phyloP scores from a whole-genome alignment of 495 filamentous ascomycete genomes.

The Recurvomyces mirabilis region DNA sequence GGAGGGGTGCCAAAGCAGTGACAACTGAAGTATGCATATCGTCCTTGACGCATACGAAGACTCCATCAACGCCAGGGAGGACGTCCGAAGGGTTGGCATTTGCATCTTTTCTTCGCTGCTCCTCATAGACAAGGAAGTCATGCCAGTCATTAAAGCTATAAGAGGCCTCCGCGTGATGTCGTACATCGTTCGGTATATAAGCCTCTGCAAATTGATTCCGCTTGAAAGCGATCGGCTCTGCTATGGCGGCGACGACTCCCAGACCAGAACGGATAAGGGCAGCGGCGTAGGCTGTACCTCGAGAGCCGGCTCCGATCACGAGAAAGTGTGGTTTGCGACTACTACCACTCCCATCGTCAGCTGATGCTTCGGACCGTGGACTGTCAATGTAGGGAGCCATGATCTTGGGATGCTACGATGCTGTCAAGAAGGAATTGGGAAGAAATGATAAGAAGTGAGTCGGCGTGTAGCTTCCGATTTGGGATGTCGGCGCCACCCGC shows the following conservation, averaged over 20 bases:
- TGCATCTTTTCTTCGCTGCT: slow-evolving; percentile 36
- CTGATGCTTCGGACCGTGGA: neutral
- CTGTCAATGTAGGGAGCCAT: slow-evolving; percentile 9
- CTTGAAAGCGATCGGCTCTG: slow-evolving; percentile 72
- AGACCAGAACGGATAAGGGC: slow-evolving; percentile 46
- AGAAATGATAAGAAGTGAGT: neutral
- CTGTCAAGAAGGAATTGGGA: too few relatives aligned
- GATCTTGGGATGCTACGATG: neutral
- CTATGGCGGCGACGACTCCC: slow-evolving; percentile 61
- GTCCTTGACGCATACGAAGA: slow-evolving; percentile 81
- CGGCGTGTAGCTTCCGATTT: slow-evolving; percentile 3
- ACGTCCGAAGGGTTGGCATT: slow-evolving; percentile 5
- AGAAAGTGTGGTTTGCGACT: slow-evolving; percentile 7
- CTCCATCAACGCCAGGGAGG: slow-evolving; percentile 50
- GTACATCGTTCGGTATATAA: too few relatives aligned
- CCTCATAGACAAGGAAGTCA: slow-evolving; percentile 57
- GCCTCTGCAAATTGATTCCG: slow-evolving; percentile 52
- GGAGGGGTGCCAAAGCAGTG: slow-evolving; percentile 51
- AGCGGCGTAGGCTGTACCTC: slow-evolving; percentile 64
- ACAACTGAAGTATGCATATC: slow-evolving; percentile 78
- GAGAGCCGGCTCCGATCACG: slow-evolving; percentile 78
- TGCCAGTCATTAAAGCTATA: slow-evolving; percentile 57
- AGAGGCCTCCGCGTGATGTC: slow-evolving; percentile 33
- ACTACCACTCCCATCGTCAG: neutral
- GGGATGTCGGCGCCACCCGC: too few relatives aligned